Base-by-base conservation (phyloP, 2,329 filamentous ascomycete genomes). In the Colletotrichum limetticola region DNA sequence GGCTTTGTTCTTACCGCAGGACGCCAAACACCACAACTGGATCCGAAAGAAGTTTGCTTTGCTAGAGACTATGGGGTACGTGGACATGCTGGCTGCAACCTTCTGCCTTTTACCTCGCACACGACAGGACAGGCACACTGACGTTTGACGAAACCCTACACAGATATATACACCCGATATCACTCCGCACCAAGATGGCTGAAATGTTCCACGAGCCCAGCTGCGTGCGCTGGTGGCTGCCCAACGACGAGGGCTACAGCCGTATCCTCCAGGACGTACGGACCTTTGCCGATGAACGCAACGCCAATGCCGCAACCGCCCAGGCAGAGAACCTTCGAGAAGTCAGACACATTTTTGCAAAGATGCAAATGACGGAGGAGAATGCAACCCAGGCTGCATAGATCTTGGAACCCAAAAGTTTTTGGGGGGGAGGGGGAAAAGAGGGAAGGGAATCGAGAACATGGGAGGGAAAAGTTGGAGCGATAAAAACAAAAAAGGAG, bases 151-250 rank as follows among this genome's bases (percentile, higher is more conserved):
- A n/a, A 19, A 19, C 14, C 5, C 14, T 16, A 19, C 19, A 16
- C 74, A 98, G 96, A 52, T 98, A 97, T 80, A 93, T 98, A 28
- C 95, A 94, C 76, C 93, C 95, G 1, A 86, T 90, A 35, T 90
- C 90, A 14, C 91, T 96, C 77, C 92, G 96, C 71, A 86, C 85
- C 37, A 92, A 92, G 76, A 93, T 98, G 88, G 91, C 93, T 37
- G 89, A 93, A 59, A 82, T 94, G 28, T 98, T 97, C 87, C 86
- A 89, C 72, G 89, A 94, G 56, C 88, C 90, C 16, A 91, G 92
- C 24, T 91, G 95, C 66, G 90, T 90, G 57, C 88, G 92, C 70
- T 98, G 95, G 94, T 99, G 97, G 97, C 88, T 98, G 3, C 94
- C 95, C 2, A 89, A 97, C 80, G 90, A 94, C 74, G 93, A 96